Conservation (phyloP, 768 basidiomycete species). For the Rhizopogon vulgaris region DNA sequence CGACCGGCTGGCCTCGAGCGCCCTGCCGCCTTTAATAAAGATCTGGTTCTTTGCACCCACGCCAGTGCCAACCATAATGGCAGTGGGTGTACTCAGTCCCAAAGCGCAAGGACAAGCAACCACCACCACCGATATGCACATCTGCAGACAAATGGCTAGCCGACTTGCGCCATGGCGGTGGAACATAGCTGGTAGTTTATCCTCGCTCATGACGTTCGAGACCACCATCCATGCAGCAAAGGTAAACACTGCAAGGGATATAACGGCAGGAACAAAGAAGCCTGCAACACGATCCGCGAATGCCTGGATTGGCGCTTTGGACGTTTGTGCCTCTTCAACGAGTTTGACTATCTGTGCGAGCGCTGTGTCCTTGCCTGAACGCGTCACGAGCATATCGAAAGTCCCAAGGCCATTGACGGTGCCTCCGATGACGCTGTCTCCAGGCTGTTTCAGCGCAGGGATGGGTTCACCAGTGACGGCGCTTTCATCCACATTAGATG, state of each 20-base stretch:
- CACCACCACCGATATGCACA: conserved; percentile 96
- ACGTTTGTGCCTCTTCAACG: conserved; percentile 97
- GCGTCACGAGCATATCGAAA: conserved; percentile 92
- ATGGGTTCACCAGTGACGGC: conserved; percentile 94
- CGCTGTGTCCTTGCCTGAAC: conserved; percentile 94
- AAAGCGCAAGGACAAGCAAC: conserved; percentile 98
- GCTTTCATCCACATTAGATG: conserved; percentile 90
- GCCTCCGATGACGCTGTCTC: conserved; percentile 89
- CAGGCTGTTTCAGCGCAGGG: conserved; percentile 77
- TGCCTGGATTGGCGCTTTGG: conserved; percentile 95
- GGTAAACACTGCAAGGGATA: conserved; percentile 74
- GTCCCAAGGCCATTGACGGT: conserved; percentile 97
- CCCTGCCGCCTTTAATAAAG: conserved; percentile 93
- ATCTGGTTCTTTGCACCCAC: conserved; percentile 97
- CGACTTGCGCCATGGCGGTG: conserved; percentile 75
- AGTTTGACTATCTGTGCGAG: conserved; percentile 93
- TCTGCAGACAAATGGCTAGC: conserved; percentile 87
- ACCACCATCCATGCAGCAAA: conserved; percentile 82
- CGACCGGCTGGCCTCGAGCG: conserved; percentile 83
- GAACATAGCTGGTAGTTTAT: conserved; percentile 78
- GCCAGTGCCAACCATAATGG: conserved; percentile 99
- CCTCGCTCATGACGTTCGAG: conserved; percentile 48
- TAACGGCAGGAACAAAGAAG: conserved; percentile 90
- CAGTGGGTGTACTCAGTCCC: conserved; percentile 93
- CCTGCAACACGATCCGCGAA: conserved; percentile 95